These are phyloP conservation scores for Avena eriantha DNA, from an alignment of 176 grass and related monocot species.

Conservation along the genomic window DNA sequence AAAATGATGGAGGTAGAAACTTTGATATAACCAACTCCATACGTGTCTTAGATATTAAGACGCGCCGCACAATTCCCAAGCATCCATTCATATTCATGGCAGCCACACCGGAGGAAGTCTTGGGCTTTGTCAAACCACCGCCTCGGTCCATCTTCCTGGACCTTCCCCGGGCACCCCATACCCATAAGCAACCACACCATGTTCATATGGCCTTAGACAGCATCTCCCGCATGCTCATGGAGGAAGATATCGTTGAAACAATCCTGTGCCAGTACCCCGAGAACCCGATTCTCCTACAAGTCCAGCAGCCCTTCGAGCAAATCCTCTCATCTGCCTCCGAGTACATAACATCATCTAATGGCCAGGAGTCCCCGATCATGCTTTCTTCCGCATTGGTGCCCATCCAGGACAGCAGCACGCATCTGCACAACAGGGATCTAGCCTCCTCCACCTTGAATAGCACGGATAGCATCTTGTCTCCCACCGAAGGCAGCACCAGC, in stretches of 20 bases:
- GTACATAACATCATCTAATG: background rate
- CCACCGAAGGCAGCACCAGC: background rate
- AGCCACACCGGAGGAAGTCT: background rate
- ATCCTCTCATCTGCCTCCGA: background rate
- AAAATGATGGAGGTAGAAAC: background rate
- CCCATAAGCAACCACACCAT: background rate
- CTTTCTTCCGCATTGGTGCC: background rate
- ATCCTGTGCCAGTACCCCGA: constrained; percentile 26
- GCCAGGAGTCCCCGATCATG: background rate
- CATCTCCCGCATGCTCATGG: constrained; percentile 40
- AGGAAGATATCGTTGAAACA: constrained; percentile 34
- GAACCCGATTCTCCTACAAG: constrained; percentile 30
- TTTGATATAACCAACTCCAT: background rate
- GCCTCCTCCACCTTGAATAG: too few relatives aligned
- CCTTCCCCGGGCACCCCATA: background rate
- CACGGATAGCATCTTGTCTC: too few relatives aligned
- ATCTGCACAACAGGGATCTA: too few relatives aligned
- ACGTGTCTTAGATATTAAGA: background rate
- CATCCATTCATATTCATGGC: background rate
- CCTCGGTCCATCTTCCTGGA: background rate
- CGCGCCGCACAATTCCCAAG: background rate
- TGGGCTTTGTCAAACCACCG: background rate
- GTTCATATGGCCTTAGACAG: background rate
- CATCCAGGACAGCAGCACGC: background rate
- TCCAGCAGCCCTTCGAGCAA: constrained; percentile 31